phyloP scores from a whole-genome alignment of 2,329 filamentous ascomycete species.

The Cordyceps fumosorosea region DNA sequence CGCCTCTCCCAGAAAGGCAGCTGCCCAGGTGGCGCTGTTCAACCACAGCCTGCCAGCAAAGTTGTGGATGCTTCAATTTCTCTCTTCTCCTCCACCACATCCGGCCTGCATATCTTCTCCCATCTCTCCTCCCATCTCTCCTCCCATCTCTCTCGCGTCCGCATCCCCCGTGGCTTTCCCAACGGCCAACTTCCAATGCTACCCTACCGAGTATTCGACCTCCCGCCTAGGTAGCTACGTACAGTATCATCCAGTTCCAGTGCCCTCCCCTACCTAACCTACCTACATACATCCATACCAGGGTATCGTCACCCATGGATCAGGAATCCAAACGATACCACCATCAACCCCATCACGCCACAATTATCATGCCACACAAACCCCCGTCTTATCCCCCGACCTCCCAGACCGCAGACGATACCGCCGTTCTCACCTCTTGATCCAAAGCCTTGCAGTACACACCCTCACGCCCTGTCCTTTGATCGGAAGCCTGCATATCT shows the following conservation, averaged over 20 bases:
- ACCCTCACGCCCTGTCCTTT: background rate
- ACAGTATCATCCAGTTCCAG: background rate
- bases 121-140: background rate
- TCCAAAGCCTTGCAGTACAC: background rate
- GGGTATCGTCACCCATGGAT: background rate
- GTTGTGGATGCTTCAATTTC: conserved; percentile 5
- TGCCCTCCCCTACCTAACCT: background rate
- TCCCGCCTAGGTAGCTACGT: background rate
- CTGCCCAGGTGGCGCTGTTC: background rate
- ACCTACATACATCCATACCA: background rate
- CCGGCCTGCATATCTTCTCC: background rate
- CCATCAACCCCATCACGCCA: background rate
- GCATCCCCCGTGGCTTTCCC: background rate
- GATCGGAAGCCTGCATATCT: conserved; percentile 6
- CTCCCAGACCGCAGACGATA: background rate
- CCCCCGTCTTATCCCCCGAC: conserved; percentile 6
- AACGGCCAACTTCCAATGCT: background rate
- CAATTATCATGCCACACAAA: background rate
- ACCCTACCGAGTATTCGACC: background rate
- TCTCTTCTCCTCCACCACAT: background rate
- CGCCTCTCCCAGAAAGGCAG: conserved; percentile 2
- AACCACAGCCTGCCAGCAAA: background rate
- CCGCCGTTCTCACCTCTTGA: background rate
- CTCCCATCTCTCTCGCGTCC: background rate
- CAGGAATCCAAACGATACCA: background rate